Base-by-base conservation (phyloP, 2,329 filamentous ascomycete species). In the Arachnomyces sp. region DNA sequence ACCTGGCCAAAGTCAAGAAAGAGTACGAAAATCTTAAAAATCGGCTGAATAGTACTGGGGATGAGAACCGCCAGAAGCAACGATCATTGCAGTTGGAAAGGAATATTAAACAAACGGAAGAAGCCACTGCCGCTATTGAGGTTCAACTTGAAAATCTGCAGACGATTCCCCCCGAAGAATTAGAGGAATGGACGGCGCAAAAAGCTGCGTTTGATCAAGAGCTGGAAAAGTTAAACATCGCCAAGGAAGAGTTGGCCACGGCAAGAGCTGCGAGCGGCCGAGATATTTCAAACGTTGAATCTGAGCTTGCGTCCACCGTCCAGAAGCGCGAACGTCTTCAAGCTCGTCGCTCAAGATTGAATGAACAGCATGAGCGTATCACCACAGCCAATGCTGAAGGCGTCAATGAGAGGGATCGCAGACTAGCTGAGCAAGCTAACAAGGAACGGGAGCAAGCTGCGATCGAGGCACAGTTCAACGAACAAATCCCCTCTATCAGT, bases 91-190 rank as follows among this genome's bases (percentile, higher is more conserved):
- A 82, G 51, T 67, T 80, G 44, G 75, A 72, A 47, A 74, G 79
- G 49, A 77, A 72, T 47, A 78, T 79, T 48, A 70, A 70, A 40
- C 77, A 81, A 57, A 77, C 77, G 3, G 77, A 81, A 49, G 77
- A 80, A 51, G 73, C 74, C 18, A 72, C 73, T n/a, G 65, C 66
- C 28, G 68, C 68, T 29, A 63, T 81, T 28, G 67, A 72, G 42
- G 54, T 56, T 36, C 71, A 79, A 51, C 67, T 77, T 12, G 73
- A 74, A 41, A 67, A 59, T 14, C 56, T 80, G 38, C 74, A 73
- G 42, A 71, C 69, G 6, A 67, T 79, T 44, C 77, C 78, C 2
- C 69, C 73, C 34, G 70, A 75, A 16, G 76, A 81, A 45, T 46
- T 69, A 28, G 58, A 70, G 36, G 67, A 73, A 48, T 74, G 71